Conservation (phyloP, 106 monocot genomes). For the Iris macrosiphon region DNA sequence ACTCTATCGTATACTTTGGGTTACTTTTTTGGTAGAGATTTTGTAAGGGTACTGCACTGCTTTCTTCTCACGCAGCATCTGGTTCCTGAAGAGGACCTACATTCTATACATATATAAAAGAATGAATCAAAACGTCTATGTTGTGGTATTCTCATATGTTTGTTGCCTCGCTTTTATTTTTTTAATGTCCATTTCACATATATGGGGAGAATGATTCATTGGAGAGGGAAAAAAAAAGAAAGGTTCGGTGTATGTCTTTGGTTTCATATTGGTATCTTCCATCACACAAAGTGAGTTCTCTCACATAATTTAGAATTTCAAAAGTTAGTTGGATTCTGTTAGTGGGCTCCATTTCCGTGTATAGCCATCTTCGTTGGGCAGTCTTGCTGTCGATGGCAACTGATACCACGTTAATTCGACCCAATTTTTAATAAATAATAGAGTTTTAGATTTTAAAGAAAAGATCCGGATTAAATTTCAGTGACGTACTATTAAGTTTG, state of each 20-base stretch:
- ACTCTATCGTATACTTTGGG: too few species aligned
- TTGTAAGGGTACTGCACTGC: constrained; percentile 16
- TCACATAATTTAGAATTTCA: neutral
- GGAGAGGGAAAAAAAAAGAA: constrained; percentile 5
- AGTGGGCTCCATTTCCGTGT: constrained; percentile 11
- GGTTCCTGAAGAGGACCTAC: constrained; percentile 19
- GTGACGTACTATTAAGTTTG: too few species aligned
- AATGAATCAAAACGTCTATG: too few species aligned
- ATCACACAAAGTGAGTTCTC: constrained; percentile 13
- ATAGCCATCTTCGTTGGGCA: too few species aligned
- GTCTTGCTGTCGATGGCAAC: too few species aligned
- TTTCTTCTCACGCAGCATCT: constrained; percentile 53
- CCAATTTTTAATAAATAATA: too few species aligned
- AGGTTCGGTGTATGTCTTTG: neutral
- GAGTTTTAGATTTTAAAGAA: too few species aligned
- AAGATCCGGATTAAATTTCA: too few species aligned
- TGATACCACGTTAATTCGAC: too few species aligned
- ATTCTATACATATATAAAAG: neutral
- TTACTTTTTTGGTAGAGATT: too few species aligned
- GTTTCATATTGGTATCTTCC: neutral
- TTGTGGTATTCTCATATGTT: constrained; percentile 13
- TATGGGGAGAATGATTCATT: constrained; percentile 15
- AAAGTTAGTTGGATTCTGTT: constrained; percentile 15
- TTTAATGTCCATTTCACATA: neutral
- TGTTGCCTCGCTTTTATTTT: constrained; percentile 4